Conservation (phyloP, 2,329 filamentous ascomycete genomes). For the Fusarium goolgardi region DNA sequence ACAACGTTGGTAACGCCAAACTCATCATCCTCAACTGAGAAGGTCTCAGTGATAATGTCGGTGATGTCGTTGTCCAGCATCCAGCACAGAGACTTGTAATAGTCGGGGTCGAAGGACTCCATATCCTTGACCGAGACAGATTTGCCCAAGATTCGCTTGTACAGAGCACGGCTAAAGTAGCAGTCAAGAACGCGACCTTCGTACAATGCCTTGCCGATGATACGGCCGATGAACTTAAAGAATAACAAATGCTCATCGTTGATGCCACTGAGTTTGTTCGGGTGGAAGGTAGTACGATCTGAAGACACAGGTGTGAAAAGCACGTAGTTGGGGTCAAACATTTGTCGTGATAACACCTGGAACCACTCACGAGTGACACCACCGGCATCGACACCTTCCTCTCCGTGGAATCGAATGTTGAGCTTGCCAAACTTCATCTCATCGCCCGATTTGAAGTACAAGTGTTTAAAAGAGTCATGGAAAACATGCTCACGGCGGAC, state of each 20-base stretch:
- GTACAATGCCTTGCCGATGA: constrained; percentile 98
- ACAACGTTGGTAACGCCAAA: constrained; percentile 91
- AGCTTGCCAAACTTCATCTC: constrained; percentile 99
- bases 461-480: constrained; percentile 97
- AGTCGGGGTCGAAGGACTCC: constrained; percentile 98
- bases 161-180: constrained; percentile 98
- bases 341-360: constrained; percentile 94
- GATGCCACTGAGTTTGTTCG: constrained; percentile 91
- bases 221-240: constrained; percentile 99
- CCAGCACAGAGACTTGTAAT: constrained; percentile 98
- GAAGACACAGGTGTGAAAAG: constrained; percentile 97
- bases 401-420: constrained; percentile 95
- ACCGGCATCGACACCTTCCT: constrained; percentile 97
- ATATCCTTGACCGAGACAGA: constrained; percentile 98
- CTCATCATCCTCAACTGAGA: constrained; percentile 91
- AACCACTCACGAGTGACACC: constrained; percentile 99
- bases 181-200: constrained; percentile 96
- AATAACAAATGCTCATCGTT: constrained; percentile 97
- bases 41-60: constrained; percentile 96
- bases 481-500: constrained; percentile 96
- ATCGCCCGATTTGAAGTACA: constrained; percentile 95
- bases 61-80: constrained; percentile 99
- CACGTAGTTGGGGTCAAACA: constrained; percentile 99
- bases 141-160: constrained; percentile 96
- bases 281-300: constrained; percentile 98